These are phyloP conservation scores for Hypoxylon sp. DNA, from an alignment of 2,329 filamentous ascomycete genomes.

Conservation along the genomic window DNA sequence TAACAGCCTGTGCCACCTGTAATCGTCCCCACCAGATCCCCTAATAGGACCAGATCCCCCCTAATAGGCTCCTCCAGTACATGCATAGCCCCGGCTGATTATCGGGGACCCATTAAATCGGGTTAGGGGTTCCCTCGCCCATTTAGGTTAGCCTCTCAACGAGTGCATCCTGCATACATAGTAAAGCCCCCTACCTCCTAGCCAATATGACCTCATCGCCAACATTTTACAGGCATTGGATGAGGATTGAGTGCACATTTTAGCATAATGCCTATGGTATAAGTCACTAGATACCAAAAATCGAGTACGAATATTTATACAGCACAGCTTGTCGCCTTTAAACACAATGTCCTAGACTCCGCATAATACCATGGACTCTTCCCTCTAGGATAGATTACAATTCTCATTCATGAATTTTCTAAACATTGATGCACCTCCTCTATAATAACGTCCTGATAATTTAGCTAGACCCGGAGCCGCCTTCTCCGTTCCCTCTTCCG, in stretches of 20 bases:
- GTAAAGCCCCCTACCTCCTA: neutral
- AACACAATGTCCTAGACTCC: conserved; percentile 38
- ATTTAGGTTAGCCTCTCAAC: too few species aligned
- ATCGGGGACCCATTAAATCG: neutral
- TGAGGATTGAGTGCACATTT: neutral
- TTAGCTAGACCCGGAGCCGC: conserved; percentile 47
- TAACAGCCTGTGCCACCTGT: conserved; percentile 45
- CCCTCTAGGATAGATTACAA: conserved; percentile 30
- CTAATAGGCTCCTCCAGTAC: conserved; percentile 9
- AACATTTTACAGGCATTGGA: neutral
- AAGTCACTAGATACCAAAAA: neutral
- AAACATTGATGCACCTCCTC: conserved; percentile 29
- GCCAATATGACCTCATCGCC: conserved; percentile 18
- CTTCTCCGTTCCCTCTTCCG: conserved; percentile 51
- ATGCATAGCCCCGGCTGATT: conserved; percentile 18
- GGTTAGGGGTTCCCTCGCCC: neutral
- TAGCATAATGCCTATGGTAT: neutral
- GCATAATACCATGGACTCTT: conserved; percentile 33
- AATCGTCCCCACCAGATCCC: conserved; percentile 38
- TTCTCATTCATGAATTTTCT: conserved; percentile 32
- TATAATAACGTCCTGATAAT: conserved; percentile 19
- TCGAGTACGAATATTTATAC: neutral
- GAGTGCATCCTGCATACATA: too few species aligned
- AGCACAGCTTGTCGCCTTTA: conserved; percentile 10
- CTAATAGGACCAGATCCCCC: conserved; percentile 28